A percentile compares a stretch with the other conserved stretches of the same genome.
phyloP scores from a whole-genome alignment of 2,329 filamentous ascomycete species.

The Beauveria pseudobassiana region DNA sequence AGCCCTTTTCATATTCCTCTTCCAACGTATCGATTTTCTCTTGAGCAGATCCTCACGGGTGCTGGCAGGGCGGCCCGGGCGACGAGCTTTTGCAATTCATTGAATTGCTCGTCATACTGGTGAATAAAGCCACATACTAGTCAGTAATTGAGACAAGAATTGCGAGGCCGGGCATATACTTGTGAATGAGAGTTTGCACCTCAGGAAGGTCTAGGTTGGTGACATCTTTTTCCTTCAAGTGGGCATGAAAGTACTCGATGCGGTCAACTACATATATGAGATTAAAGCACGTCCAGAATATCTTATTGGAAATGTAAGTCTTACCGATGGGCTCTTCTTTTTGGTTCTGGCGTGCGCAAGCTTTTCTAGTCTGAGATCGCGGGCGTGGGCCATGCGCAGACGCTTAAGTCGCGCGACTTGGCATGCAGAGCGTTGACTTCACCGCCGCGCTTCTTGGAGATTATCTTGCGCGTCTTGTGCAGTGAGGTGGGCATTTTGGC shows the following conservation, averaged over 20 bases:
- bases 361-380: constrained; percentile 77
- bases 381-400: constrained; percentile 67
- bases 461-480: constrained; percentile 80
- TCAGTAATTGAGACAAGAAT: not conserved
- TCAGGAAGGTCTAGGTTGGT: constrained; percentile 45
- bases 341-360: constrained; percentile 62
- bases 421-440: constrained; percentile 72
- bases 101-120: constrained; percentile 65
- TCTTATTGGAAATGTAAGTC: not conserved
- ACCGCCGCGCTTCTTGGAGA: constrained; percentile 76
- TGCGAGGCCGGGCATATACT: constrained; percentile 34
- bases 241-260: constrained; percentile 60
- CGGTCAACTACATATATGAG: constrained; percentile 24
- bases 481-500: constrained; percentile 66
- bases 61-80: constrained; percentile 71
- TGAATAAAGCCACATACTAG: constrained; percentile 49
- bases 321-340: constrained; percentile 65
- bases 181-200: constrained; percentile 54
- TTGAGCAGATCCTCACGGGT: constrained; percentile 71
- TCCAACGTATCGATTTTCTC: constrained; percentile 61
- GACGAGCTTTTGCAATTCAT: constrained; percentile 56
- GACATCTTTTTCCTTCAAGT: constrained; percentile 41
- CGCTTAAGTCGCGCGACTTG: constrained; percentile 78
- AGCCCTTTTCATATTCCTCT: constrained; percentile 76
- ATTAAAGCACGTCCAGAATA: constrained; percentile 5